phyloP scores from a whole-genome alignment of 2,329 filamentous ascomycete genomes.

The Colletotrichum incanum region DNA sequence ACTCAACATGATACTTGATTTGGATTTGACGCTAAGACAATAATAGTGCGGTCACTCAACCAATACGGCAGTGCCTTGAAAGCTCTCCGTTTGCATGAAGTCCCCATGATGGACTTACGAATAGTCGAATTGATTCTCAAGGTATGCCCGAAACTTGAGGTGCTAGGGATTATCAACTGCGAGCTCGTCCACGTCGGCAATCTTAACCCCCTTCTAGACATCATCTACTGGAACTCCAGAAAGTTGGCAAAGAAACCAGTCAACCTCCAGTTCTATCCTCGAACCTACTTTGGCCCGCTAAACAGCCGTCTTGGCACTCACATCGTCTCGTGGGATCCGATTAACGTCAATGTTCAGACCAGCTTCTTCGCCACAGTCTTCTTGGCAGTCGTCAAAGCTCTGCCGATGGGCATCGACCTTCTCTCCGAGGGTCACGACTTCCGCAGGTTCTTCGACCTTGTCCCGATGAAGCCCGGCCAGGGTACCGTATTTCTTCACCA shows the following conservation, averaged over 20 bases:
- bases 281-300: conserved; percentile 12
- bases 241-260: conserved; percentile 42
- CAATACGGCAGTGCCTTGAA: conserved; percentile 43
- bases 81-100: conserved; percentile 47
- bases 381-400: conserved; percentile 32
- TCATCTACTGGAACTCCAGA: conserved; percentile 43
- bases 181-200: conserved; percentile 49
- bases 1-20: background rate
- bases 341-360: background rate
- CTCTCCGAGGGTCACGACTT: conserved; percentile 8
- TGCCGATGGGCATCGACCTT: conserved; percentile 35
- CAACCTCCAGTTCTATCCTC: conserved; percentile 36
- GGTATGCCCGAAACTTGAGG: conserved; percentile 44
- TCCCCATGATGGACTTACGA: conserved; percentile 46
- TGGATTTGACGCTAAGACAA: conserved; percentile 2
- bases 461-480: conserved; percentile 38
- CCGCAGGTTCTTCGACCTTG: conserved; percentile 28
- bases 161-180: conserved; percentile 49
- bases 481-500: conserved; percentile 27
- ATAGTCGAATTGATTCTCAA: conserved; percentile 45
- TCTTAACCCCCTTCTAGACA: conserved; percentile 44
- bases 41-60: conserved; percentile 29
- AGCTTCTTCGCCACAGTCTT: conserved; percentile 26
- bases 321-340: conserved; percentile 33
- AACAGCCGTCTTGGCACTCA: conserved; percentile 21